These are phyloP conservation scores for Cicer pinnatifidum DNA, from an alignment of 306 rosid species.

Conservation along the genomic window DNA sequence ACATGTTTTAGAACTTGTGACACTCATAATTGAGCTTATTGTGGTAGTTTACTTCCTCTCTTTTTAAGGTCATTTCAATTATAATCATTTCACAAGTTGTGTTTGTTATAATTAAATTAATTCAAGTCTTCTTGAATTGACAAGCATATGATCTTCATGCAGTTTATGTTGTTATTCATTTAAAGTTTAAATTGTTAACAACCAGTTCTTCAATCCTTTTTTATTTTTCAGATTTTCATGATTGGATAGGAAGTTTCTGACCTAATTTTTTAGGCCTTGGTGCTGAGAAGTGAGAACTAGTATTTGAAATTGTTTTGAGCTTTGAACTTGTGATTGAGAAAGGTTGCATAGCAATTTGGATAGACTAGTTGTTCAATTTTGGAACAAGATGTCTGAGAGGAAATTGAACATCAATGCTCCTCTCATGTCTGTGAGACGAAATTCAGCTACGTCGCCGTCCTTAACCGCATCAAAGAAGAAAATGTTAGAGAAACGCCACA, in stretches of 20 bases:
- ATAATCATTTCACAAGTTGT: neutral
- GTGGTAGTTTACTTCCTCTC: neutral
- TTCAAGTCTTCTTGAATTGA: slow-evolving; percentile 24
- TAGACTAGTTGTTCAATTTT: slow-evolving; percentile 37
- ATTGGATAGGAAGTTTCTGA: slow-evolving; percentile 37
- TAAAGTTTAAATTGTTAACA: neutral
- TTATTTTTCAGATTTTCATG: slow-evolving; percentile 47
- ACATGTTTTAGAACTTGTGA: neutral
- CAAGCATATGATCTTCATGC: neutral
- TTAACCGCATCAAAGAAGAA: slow-evolving; percentile 52
- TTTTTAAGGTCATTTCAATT: neutral
- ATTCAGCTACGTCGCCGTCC: slow-evolving; percentile 57
- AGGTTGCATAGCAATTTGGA: neutral
- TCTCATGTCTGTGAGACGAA: slow-evolving; percentile 83
- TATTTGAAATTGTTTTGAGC: slow-evolving; percentile 21
- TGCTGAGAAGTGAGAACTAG: slow-evolving; percentile 26
- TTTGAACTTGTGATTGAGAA: slow-evolving; percentile 37
- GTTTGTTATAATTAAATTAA: slow-evolving; percentile 12
- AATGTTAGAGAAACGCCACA: slow-evolving; percentile 53
- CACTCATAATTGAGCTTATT: neutral
- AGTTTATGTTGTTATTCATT: neutral
- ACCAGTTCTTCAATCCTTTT: neutral
- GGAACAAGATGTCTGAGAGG: slow-evolving; percentile 66
- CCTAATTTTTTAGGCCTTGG: slow-evolving; percentile 22
- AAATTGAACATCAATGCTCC: slow-evolving; percentile 85